phyloP scores from a whole-genome alignment of 2,329 filamentous ascomycete species.

The Curvularia hawaiiensis region DNA sequence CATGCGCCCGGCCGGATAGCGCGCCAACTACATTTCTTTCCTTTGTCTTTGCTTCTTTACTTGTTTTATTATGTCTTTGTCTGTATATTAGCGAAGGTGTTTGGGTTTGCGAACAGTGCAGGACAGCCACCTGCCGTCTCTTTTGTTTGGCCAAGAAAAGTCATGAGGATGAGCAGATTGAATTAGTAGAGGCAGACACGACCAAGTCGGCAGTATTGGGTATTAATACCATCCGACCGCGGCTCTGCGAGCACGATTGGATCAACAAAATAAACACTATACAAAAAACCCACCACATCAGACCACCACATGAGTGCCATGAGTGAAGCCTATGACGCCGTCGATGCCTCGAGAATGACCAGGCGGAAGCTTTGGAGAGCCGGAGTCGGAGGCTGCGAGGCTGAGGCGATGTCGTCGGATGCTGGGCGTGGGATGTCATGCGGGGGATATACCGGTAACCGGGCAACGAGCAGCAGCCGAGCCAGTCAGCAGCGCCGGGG shows the following conservation, averaged over 20 bases:
- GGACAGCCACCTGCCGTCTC: constrained; percentile 14
- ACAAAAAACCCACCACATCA: background rate
- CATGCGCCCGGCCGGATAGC: constrained; percentile 4
- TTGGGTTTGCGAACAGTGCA: constrained; percentile 9
- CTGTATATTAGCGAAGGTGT: constrained; percentile 28
- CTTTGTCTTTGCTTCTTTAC: constrained; percentile 9
- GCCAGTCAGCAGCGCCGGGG: constrained; percentile 24
- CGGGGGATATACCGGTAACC: constrained; percentile 4
- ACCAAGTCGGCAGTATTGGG: constrained; percentile 7
- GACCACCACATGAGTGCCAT: background rate
- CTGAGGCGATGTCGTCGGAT: background rate
- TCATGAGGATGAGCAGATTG: background rate
- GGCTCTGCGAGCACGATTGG: constrained; percentile 1
- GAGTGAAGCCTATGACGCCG: background rate
- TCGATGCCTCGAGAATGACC: background rate
- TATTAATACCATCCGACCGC: constrained; percentile 4
- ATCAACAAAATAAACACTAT: background rate
- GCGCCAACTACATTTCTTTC: constrained; percentile 2
- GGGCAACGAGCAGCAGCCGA: constrained; percentile 12
- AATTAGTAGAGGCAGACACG: background rate
- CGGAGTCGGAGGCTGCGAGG: constrained; percentile 2
- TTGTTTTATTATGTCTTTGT: constrained; percentile 7
- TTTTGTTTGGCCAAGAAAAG: constrained; percentile 17
- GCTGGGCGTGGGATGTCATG: background rate
- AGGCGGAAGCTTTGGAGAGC: constrained; percentile 9